phyloP scores from a whole-genome alignment of 108 stramenopile genomes.

The Nitzschia sp. region DNA sequence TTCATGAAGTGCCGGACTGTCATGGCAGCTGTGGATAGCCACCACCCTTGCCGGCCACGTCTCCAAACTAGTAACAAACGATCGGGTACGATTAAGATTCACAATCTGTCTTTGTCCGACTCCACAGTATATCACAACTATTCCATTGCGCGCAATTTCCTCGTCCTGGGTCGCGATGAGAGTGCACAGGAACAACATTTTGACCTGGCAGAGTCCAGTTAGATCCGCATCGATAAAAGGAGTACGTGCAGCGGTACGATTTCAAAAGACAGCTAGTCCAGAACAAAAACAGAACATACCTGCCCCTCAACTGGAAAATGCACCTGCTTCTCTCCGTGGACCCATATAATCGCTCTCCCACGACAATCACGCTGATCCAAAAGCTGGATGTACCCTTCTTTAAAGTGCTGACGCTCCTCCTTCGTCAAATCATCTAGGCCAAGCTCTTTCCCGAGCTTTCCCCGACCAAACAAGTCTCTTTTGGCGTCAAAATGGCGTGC shows the following conservation, averaged over 20 bases:
- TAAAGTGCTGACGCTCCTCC: conserved; percentile 10
- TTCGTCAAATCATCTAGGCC: conserved; percentile 20
- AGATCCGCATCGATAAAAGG: neutral
- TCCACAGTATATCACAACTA: conserved; percentile 16
- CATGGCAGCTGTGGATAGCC: conserved; percentile 6
- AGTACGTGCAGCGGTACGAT: no score
- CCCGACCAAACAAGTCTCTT: conserved; percentile 20
- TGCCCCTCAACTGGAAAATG: neutral
- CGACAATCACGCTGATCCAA: conserved; percentile 21
- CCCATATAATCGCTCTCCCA: conserved; percentile 29
- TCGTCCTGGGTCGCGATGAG: conserved; percentile 15
- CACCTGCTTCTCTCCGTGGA: no score
- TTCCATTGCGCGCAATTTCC: conserved; percentile 20
- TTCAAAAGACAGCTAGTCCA: neutral
- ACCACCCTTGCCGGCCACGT: neutral
- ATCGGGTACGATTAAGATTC: neutral
- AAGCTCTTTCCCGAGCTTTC: neutral
- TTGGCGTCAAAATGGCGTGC: conserved; percentile 15
- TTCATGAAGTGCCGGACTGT: neutral
- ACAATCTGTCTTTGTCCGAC: neutral
- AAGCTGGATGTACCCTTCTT: conserved; percentile 16
- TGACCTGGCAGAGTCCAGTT: neutral
- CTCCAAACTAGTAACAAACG: neutral
- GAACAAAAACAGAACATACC: neutral
- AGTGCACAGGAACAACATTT: conserved; percentile 4